phyloP scores from a whole-genome alignment of 2,329 filamentous ascomycete species.

The Penicillium sp. region DNA sequence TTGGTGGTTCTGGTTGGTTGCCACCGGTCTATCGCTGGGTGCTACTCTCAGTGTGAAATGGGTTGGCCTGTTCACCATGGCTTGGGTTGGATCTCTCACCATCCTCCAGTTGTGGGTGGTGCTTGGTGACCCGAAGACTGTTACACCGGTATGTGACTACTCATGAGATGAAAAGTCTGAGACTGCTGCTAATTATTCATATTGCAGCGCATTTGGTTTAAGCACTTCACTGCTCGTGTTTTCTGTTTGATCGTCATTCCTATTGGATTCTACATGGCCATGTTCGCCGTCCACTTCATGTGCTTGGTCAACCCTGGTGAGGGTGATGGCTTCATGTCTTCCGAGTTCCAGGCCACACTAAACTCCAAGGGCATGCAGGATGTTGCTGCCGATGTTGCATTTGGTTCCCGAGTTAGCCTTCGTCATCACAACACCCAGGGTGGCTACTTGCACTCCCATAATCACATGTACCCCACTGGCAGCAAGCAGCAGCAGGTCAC shows the following conservation, averaged over 20 bases:
- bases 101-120: slow-evolving; percentile 91
- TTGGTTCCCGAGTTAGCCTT: slow-evolving; percentile 80
- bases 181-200: slow-evolving; percentile 21
- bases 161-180: neutral
- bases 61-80: slow-evolving; percentile 98
- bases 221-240: slow-evolving; percentile 86
- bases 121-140: slow-evolving; percentile 81
- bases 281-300: slow-evolving; percentile 96
- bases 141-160: slow-evolving; percentile 63
- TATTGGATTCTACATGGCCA: slow-evolving; percentile 84
- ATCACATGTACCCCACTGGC: slow-evolving; percentile 94
- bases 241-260: slow-evolving; percentile 94
- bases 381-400: slow-evolving; percentile 84
- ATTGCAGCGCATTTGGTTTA: slow-evolving; percentile 71
- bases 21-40: slow-evolving; percentile 82
- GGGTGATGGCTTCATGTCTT: slow-evolving; percentile 98
- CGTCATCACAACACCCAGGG: slow-evolving; percentile 97
- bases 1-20: slow-evolving; percentile 97
- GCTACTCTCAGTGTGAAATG: slow-evolving; percentile 96
- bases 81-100: slow-evolving; percentile 92
- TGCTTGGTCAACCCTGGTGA: slow-evolving; percentile 93
- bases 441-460: slow-evolving; percentile 94
- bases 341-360: slow-evolving; percentile 95
- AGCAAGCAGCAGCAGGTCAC: slow-evolving; percentile 99
- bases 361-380: slow-evolving; percentile 97